phyloP scores from a whole-genome alignment of 805 yeast species.

The Hanseniaspora vineae region DNA sequence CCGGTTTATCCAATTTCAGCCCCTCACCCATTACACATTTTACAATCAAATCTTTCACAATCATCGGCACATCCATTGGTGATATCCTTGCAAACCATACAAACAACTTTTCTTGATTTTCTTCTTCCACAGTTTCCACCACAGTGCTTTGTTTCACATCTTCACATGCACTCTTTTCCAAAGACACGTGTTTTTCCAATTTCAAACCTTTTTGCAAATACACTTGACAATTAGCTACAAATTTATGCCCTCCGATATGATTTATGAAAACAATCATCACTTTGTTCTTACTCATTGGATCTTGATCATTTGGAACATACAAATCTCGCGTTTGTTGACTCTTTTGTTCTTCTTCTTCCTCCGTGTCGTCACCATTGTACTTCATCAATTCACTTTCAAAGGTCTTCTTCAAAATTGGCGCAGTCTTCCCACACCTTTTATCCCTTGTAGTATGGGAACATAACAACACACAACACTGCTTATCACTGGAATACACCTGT shows the following conservation, averaged over 20 bases:
- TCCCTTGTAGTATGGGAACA: constrained; percentile 91
- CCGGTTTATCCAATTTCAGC: constrained; percentile 55
- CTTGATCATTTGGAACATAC: not conserved
- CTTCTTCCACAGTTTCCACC: not conserved
- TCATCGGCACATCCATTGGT: constrained; percentile 62
- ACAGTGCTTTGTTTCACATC: not conserved
- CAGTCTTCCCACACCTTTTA: constrained; percentile 86
- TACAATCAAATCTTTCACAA: constrained; percentile 61
- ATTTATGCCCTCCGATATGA: constrained; percentile 96
- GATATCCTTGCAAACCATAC: constrained; percentile 82
- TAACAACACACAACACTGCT: constrained; percentile 41
- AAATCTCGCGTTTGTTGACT: not conserved
- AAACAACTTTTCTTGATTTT: constrained; percentile 30
- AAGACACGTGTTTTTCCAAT: constrained; percentile 27
- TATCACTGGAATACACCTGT: constrained; percentile 18
- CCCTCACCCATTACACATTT: constrained; percentile 41
- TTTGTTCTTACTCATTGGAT: not conserved
- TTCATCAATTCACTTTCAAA: constrained; percentile 35
- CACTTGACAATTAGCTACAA: constrained; percentile 75
- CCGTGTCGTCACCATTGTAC: not conserved
- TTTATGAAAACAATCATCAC: constrained; percentile 48
- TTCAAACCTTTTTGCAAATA: constrained; percentile 34
- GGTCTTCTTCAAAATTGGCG: constrained; percentile 76
- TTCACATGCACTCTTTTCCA: too few relatives aligned
- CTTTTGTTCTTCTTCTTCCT: not conserved